These are phyloP conservation scores for Phlegmacium glaucopus DNA, from an alignment of 768 basidiomycete genomes.

Conservation along the genomic window DNA sequence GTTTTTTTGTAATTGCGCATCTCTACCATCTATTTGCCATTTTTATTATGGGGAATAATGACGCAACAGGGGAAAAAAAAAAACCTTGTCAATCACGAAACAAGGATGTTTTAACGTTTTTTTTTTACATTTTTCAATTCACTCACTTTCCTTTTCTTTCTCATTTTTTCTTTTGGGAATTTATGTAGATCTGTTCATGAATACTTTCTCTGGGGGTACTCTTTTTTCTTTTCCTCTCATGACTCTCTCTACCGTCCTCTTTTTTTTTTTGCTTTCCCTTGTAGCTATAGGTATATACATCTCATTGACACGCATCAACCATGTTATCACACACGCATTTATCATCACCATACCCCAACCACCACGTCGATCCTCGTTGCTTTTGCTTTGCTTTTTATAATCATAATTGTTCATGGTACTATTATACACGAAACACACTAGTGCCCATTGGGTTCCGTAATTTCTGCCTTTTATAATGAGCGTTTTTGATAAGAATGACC, in stretches of 20 bases:
- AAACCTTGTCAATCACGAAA: conserved; percentile 51
- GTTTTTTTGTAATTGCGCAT: not conserved
- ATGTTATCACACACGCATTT: conserved; percentile 6
- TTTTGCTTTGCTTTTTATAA: conserved; percentile 10
- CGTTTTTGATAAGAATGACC: no score
- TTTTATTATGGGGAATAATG: not conserved
- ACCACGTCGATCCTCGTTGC: not conserved
- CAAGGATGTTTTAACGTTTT: conserved; percentile 43
- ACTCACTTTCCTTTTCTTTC: no score
- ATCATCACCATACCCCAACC: conserved; percentile 1
- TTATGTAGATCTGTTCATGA: conserved; percentile 12
- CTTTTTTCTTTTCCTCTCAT: conserved; percentile 7
- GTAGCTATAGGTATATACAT: conserved; percentile 34
- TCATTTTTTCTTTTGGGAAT: conserved; percentile 23
- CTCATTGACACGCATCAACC: no score
- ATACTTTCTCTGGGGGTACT: conserved; percentile 1
- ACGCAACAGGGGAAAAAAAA: conserved; percentile 19
- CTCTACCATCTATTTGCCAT: not conserved
- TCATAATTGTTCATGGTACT: not conserved
- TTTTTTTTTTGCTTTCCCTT: conserved; percentile 17
- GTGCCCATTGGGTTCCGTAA: no score
- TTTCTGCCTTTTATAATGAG: no score
- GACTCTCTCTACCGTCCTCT: conserved; percentile 11
- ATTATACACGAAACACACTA: conserved; percentile 19
- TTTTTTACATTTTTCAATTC: no score